phyloP scores from a whole-genome alignment of 2,329 filamentous ascomycete species.

The Monilinia polystroma region DNA sequence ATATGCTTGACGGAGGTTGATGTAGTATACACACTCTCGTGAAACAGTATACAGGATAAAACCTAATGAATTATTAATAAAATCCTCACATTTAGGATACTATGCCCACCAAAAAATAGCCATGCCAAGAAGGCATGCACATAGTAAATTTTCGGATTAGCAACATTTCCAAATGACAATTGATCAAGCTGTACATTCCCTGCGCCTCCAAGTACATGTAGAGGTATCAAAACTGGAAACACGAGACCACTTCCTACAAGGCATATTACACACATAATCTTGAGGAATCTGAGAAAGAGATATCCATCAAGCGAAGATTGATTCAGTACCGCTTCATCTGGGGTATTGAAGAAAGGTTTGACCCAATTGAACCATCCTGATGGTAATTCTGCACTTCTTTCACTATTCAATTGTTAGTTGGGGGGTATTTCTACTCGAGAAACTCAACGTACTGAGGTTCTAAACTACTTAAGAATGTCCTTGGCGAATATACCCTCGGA shows the following conservation, averaged over 20 bases:
- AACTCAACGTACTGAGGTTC: slow-evolving; percentile 46
- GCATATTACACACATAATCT: slow-evolving; percentile 59
- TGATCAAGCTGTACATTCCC: slow-evolving; percentile 55
- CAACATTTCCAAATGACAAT: slow-evolving; percentile 60
- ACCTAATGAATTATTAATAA: slow-evolving; percentile 32
- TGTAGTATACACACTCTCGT: slow-evolving; percentile 65
- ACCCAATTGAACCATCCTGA: slow-evolving; percentile 42
- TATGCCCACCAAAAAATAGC: slow-evolving; percentile 53
- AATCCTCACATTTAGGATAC: neutral
- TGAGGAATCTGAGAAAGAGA: slow-evolving; percentile 64
- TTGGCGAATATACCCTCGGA: slow-evolving; percentile 55
- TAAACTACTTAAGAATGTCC: slow-evolving; percentile 51
- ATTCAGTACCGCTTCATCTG: slow-evolving; percentile 51
- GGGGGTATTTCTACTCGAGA: neutral
- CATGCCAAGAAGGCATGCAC: slow-evolving; percentile 62
- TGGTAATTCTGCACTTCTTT: slow-evolving; percentile 38
- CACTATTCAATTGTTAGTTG: slow-evolving; percentile 33
- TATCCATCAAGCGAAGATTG: slow-evolving; percentile 67
- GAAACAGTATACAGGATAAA: slow-evolving; percentile 68
- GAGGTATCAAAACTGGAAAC: slow-evolving; percentile 63
- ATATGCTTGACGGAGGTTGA: slow-evolving; percentile 68
- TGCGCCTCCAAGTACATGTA: slow-evolving; percentile 61
- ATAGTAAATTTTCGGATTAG: slow-evolving; percentile 52
- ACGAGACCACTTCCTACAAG: slow-evolving; percentile 61
- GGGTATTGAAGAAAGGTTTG: slow-evolving; percentile 38